Evolutionary conservation across 352 stramenopile genomes (phyloP), one percentile per base, ranked within the genome.

Genomic region (Globisporangium iwayamae): DNA sequence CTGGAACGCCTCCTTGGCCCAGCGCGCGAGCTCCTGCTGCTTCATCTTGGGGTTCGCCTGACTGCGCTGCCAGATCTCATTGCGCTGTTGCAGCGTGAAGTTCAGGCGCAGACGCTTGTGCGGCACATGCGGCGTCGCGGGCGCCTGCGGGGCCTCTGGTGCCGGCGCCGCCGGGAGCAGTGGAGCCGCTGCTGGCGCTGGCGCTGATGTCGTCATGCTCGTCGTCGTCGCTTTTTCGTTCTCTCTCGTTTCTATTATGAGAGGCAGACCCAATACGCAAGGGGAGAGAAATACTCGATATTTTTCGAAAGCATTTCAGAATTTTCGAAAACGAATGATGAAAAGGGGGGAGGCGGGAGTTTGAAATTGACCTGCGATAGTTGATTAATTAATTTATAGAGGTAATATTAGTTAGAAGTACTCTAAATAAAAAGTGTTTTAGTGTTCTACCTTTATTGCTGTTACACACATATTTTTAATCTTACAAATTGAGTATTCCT

Each of bases 31-130:
- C 58, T 69, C 63, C 36, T 61, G 56, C 63, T 69, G 63, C 56
- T 69, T 69, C 36, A 69, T 53, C 48, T 69, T 69, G 36, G 63
- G 63, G 57, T 69, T 53, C 38, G 50, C 56, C 45, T 65, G 56
- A 57, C 57, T 60, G 47, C 56, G 52, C n/a, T 51, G 56, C 45
- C 56, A 68, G 45, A 68, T 68, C 25, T 52, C 28, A 28, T 64
- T 48, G 6, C 62, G 62, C 62, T 68, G 62, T 36, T 63, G 30
- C 41, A 67, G 62, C 62, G 62, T 67, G 36, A 67, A 67, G 62
- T 67, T 67, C 53, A 67, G 62, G 10, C 62, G 62, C 45, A 48
- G 53, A 1, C 62, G 62, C 53, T 67, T 67, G 43, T 61, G 62
- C 41, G 60, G 30, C 47, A 45, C 55, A 20, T 53, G 28, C 41